These are phyloP conservation scores for Rhodomyrtus psidioides DNA, from an alignment of 441 rosid species.

Conservation along the genomic window DNA sequence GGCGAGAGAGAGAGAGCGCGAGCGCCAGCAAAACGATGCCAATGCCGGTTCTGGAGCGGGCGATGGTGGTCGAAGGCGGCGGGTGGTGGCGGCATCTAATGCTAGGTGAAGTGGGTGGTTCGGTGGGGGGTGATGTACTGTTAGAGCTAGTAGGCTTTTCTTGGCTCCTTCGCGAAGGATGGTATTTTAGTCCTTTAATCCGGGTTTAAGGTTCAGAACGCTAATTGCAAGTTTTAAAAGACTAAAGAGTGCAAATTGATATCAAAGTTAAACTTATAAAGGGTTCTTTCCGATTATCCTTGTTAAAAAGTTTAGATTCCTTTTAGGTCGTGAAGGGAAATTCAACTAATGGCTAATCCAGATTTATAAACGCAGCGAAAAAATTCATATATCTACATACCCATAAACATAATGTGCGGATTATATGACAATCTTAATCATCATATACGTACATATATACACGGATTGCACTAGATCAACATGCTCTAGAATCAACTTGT, in stretches of 20 bases:
- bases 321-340: background rate
- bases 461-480: too few relatives aligned
- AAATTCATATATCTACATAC: too few relatives aligned
- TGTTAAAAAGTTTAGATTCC: background rate
- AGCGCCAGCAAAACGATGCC: background rate
- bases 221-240: background rate
- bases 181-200: background rate
- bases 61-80: background rate
- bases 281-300: background rate
- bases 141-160: background rate
- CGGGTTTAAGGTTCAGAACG: background rate
- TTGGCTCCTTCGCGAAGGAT: background rate
- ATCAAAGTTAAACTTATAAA: background rate
- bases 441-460: too few relatives aligned
- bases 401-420: too few relatives aligned
- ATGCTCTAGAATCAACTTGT: too few relatives aligned
- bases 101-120: background rate
- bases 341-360: too few relatives aligned
- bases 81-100: background rate
- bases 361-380: too few relatives aligned
- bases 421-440: too few relatives aligned
- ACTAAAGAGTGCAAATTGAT: background rate
- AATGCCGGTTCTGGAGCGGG: background rate
- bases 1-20: background rate
- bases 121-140: background rate